phyloP scores from a whole-genome alignment of 805 yeast genomes.

The Barnettozyma botsteinii region DNA sequence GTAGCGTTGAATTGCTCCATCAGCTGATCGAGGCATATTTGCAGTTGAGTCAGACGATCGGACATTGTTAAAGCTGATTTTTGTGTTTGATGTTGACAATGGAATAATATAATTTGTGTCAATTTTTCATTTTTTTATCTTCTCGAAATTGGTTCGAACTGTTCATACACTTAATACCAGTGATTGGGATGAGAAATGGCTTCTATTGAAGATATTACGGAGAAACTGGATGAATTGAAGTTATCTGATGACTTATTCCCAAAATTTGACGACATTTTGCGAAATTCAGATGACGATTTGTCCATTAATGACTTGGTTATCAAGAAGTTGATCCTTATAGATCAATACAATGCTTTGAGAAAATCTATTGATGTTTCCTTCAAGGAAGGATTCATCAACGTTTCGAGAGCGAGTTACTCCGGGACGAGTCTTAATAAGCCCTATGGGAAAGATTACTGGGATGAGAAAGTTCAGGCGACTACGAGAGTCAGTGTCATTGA shows the following conservation, averaged over 20 bases:
- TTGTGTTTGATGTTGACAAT: neutral
- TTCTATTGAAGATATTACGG: neutral
- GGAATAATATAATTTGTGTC: neutral
- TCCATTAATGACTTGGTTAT: conserved; percentile 1
- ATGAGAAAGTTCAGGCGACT: conserved; percentile 28
- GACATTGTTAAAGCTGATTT: conserved; percentile 41
- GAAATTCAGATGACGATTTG: neutral
- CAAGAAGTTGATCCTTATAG: conserved; percentile 9
- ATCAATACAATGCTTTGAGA: conserved; percentile 10
- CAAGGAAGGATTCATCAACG: conserved; percentile 32
- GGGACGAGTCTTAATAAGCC: conserved; percentile 21
- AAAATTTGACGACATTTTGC: neutral
- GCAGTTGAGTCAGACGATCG: conserved; percentile 86
- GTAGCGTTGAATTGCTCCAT: conserved; percentile 78
- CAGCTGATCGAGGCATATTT: conserved; percentile 74
- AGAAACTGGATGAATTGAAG: neutral
- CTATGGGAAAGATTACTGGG: conserved; percentile 39
- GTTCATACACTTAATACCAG: too few relatives aligned
- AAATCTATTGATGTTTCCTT: conserved; percentile 6
- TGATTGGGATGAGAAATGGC: too few relatives aligned
- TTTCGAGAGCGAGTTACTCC: conserved; percentile 42
- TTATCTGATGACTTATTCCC: conserved; percentile 16
- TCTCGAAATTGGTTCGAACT: too few relatives aligned
- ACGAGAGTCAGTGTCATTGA: conserved; percentile 7
- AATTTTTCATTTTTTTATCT: neutral